Evolutionary conservation across 228 moss, liverwort and hornwort genomes (phyloP), one percentile per base, ranked within the genome.

Genomic region (Sphagnum magellanicum): DNA sequence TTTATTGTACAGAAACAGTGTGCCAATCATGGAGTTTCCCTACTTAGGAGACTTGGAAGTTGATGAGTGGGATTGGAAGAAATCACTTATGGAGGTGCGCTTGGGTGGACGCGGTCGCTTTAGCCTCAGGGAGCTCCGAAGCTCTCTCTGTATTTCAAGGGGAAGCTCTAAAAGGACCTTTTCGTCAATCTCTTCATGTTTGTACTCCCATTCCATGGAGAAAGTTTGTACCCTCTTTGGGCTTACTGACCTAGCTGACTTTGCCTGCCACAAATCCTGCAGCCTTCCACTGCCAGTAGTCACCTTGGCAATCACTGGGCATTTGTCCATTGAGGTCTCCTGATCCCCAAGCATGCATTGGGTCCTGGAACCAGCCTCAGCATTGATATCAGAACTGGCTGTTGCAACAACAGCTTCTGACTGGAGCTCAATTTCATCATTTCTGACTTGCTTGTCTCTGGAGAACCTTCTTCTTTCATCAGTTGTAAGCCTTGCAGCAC

Each of bases 141-240:
- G 78, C 69, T 92, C 92, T 70, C 67, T 67, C 68, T 92, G 89
- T 48, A 92, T 89, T 63, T 89, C 89, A 51, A 66, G 65, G 6
- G 92, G 92, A 46, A 92, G 79, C 74, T 88, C 90, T n/a, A 74
- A 80, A 61, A 92, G 68, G 15, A 92, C 85, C 69, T 76, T 75
- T 80, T 87, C 79, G 60, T 92, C 89, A 69, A 92, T 77, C 66
- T 92, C 92, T 48, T 89, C 83, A 61, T 81, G 69, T 73, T 73
- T 83, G 75, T 92, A 85, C 58, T 78, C 78, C 89, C 84, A 73
- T 68, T 17, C n/a, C 52, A 6, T 46, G 5, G n/a, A 47, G 63
- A 59, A 65, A 60, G 49, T 75, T n/a, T 70, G 64, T 50, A 55
- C 47, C 74, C 82, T 77, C 76, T 82, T 91, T 16, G 49, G 67